These are phyloP conservation scores for Cercophora samala DNA, from an alignment of 495 filamentous ascomycete species.

Conservation along the genomic window DNA sequence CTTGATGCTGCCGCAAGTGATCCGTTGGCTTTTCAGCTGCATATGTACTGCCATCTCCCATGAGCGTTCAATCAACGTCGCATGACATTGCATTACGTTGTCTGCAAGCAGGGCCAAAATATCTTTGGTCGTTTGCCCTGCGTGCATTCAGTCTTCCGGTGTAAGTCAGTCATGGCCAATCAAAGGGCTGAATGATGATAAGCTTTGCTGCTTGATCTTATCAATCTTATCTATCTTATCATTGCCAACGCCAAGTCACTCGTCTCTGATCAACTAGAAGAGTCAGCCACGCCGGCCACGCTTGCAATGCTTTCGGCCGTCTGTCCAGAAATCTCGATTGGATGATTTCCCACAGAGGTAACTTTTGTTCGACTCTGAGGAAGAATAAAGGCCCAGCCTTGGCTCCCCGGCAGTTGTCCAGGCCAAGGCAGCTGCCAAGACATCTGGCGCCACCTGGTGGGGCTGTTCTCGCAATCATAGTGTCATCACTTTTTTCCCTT, in stretches of 20 bases:
- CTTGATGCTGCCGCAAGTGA: no score
- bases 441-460: neutral
- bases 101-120: neutral
- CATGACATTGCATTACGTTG: neutral
- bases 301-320: neutral
- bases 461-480: neutral
- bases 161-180: neutral
- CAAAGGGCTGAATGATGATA: neutral
- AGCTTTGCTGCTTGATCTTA: neutral
- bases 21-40: no score
- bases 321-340: neutral
- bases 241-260: neutral
- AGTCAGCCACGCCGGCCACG: neutral
- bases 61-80: neutral
- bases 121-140: no score
- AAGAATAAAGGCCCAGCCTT: neutral
- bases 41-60: no score
- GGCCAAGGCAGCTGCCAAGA: neutral
- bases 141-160: neutral
- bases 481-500: neutral
- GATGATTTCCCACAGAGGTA: neutral
- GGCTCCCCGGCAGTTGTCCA: neutral
- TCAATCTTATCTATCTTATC: neutral
- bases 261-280: neutral
- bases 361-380: neutral